Percentiles rank a stretch among this genome's conserved stretches.
These are phyloP conservation scores for Metarhizium album DNA, from an alignment of 2,329 filamentous ascomycete species.

Conservation along the genomic window DNA sequence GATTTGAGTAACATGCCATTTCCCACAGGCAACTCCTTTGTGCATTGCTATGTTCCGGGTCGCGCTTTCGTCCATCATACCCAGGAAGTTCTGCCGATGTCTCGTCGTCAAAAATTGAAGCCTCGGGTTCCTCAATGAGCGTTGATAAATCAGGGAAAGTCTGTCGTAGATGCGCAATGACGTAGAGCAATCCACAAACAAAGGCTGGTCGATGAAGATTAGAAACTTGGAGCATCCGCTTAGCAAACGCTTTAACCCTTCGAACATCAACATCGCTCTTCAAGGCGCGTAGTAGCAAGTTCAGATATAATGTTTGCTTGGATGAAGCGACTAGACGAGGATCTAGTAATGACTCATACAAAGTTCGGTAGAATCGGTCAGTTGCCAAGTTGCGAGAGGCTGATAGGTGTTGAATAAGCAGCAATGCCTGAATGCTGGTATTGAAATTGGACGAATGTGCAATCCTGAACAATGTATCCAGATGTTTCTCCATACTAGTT, in stretches of 20 bases:
- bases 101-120: constrained; percentile 54
- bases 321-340: constrained; percentile 80
- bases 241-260: constrained; percentile 90
- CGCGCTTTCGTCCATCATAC: constrained; percentile 85
- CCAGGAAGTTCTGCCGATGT: constrained; percentile 30
- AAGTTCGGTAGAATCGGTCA: constrained; percentile 86
- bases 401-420: constrained; percentile 89
- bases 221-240: constrained; percentile 79
- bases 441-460: constrained; percentile 99
- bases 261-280: constrained; percentile 86
- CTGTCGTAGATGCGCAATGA: constrained; percentile 69
- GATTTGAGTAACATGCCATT: constrained; percentile 40
- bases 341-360: constrained; percentile 92
- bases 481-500: constrained; percentile 65
- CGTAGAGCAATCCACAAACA: constrained; percentile 82
- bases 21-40: constrained; percentile 92
- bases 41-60: constrained; percentile 89
- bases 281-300: constrained; percentile 76
- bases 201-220: constrained; percentile 88
- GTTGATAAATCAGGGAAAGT: constrained; percentile 72
- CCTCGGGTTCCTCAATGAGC: constrained; percentile 71
- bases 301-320: constrained; percentile 91
- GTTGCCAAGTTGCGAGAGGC: constrained; percentile 67
- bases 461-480: constrained; percentile 90
- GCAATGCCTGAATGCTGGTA: constrained; percentile 89